These are phyloP conservation scores for Medicago lupulina DNA, from an alignment of 306 rosid species.

Conservation along the genomic window DNA sequence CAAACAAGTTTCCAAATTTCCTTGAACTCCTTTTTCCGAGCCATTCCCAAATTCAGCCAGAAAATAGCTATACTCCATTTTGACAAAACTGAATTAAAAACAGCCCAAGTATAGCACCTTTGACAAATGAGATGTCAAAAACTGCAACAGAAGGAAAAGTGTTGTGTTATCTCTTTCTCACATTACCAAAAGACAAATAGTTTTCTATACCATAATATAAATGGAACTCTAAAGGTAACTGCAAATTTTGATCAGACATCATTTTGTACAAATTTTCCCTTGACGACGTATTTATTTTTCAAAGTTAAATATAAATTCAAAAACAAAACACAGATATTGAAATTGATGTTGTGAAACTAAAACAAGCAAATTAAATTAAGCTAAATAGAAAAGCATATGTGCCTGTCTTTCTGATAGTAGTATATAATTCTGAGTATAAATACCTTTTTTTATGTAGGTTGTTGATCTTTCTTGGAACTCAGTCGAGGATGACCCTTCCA, in stretches of 20 bases:
- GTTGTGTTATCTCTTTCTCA: background rate
- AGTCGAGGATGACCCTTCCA: constrained; percentile 1
- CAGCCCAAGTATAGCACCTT: background rate
- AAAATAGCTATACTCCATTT: background rate
- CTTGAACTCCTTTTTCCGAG: background rate
- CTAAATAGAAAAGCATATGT: background rate
- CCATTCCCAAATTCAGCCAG: background rate
- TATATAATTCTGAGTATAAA: background rate
- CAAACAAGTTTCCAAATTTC: background rate
- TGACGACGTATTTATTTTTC: background rate
- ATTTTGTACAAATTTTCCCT: too few relatives aligned
- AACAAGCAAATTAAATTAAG: background rate
- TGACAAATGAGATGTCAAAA: background rate
- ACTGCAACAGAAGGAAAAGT: background rate
- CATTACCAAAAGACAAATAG: background rate
- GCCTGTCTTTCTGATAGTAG: background rate
- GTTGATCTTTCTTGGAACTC: background rate
- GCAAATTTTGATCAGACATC: background rate
- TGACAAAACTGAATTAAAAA: background rate
- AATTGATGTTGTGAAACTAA: too few relatives aligned
- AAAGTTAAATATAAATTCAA: background rate
- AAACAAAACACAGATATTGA: too few relatives aligned
- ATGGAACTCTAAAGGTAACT: background rate
- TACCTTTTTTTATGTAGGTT: background rate
- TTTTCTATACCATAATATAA: background rate